Evolutionary conservation across 441 rosid genomes (phyloP), one percentile per base, ranked within the genome.

Genomic region (Corymbia calophylla): DNA sequence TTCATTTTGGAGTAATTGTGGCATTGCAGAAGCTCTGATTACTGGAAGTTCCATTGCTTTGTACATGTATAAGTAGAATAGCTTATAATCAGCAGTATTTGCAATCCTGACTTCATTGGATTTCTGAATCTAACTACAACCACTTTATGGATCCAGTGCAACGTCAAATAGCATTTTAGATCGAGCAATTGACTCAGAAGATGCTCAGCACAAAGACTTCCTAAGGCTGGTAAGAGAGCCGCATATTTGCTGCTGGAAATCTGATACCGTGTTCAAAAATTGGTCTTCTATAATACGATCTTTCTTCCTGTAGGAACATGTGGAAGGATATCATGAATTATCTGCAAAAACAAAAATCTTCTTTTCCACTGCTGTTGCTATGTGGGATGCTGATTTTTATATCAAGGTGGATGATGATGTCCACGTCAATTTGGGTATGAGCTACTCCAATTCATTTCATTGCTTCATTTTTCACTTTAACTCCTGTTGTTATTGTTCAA

Each of bases 351-450:
- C 99, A 54, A 97, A 97, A 92, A 96, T 86, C 64, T 97, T 95
- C 94, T 96, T 97, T 92, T 91, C 97, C 56, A 96, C 98, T 31
- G 99, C 99, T 8, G 99, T 98, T 92, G 96, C 98, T 32, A 95
- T 90, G 89, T 98, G 99, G 99, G 97, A 98, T 93, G 97, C 99
- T 53, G 98, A 97, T 88, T 98, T 91, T 91, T 98, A 97, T 92
- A 90, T 98, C 94, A 96, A 98, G 91, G 97, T 97, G 92, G 99
- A 98, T 93, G 99, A 98, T 92, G 99, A 98, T 93, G 99, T 97
- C 90, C 99, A 98, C 80, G 99, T 98, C 84, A 97, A 98, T 94
- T 95, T 98, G 89, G 99, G 99, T 96, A 93, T 53, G n/a, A 29
- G 23, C 88, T 87, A 92, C 68, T 90, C 88, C 54, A 47, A 5